These are phyloP conservation scores for Metschnikowia matae DNA, from an alignment of 805 yeast genomes.

Conservation along the genomic window DNA sequence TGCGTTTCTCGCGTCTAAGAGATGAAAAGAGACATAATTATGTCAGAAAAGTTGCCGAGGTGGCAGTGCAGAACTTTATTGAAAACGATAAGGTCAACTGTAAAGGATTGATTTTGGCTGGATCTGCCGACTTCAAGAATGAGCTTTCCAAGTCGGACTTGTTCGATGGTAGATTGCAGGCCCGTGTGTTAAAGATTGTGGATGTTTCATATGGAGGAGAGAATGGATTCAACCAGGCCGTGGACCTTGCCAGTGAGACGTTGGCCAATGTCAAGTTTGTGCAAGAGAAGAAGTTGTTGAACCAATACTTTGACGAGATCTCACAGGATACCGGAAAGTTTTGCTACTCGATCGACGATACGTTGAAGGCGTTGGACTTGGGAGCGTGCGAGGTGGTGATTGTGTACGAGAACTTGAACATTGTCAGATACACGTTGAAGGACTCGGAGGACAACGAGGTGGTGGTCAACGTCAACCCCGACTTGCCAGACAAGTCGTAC, in stretches of 20 bases:
- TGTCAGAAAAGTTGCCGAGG: conserved; percentile 97
- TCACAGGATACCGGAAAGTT: conserved; percentile 95
- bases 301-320: conserved; percentile 91
- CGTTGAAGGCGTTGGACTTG: conserved; percentile 90
- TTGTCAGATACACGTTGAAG: conserved; percentile 76
- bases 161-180: conserved; percentile 85
- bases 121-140: conserved; percentile 98
- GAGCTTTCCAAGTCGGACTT: conserved; percentile 90
- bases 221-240: conserved; percentile 99
- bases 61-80: conserved; percentile 94
- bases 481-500: conserved; percentile 68
- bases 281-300: conserved; percentile 94
- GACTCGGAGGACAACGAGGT: conserved; percentile 77
- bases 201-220: conserved; percentile 99
- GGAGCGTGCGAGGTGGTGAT: conserved; percentile 94
- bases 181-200: conserved; percentile 85
- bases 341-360: conserved; percentile 97
- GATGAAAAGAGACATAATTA: conserved; percentile 99
- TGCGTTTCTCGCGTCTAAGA: conserved; percentile 98
- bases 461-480: conserved; percentile 68
- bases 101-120: conserved; percentile 92
- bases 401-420: conserved; percentile 88
- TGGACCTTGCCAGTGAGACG: conserved; percentile 95
- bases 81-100: conserved; percentile 93
- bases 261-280: conserved; percentile 95